Evolutionary conservation across 1,284 basidiomycete species (phyloP), one percentile per base, ranked within the genome.

Genomic region (Apiotrichum montevideense): DNA sequence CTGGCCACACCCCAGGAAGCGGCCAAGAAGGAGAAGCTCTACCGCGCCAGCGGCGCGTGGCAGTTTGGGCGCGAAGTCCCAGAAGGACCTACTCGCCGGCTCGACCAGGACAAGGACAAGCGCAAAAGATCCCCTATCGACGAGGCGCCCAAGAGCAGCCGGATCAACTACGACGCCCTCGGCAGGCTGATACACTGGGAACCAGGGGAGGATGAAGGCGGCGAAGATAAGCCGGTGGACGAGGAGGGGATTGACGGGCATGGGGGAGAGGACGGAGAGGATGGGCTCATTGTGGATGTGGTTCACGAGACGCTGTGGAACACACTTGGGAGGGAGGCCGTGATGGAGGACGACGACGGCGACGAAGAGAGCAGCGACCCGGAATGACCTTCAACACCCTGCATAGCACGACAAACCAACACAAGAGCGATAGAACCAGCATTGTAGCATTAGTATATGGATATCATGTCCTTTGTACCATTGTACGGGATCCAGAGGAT

Each of bases 1-100:
- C 3, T 63, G 9, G 29, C 35, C 11, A 42, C 53, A 0, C 37
- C 52, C 2, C 56, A 33, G 0, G 55, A 63, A 41, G 61, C 50
- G 1, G 11, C 40, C 15, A 29, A 11, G 10, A 35, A 37, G 13
- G 56, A 61, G 29, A 8, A 46, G 43, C 4, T 54, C n/a, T 58
- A 55, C 32, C 45, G 51, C 10, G 13, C 40, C 14, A 9, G 9
- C 1, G 50, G 50, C 7, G 45, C 41, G 11, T 61, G 59, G 59
- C 5, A 13, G 1, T 46, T 48, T 21, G 34, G 21, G 2, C 46
- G 52, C 13, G 14, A 35, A 11, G 39, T 61, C 2, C 50, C 52
- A 0, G 59, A 61, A 51, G 51, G 53, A 41, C 4, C 7, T 10
- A 39, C 29, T 1, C 13, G 15, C 35, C 47, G 21, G 8, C 15